Evolutionary conservation across 2,329 filamentous ascomycete species (phyloP), one percentile per base, ranked within the genome.

Genomic region (Cercospora zeina): DNA sequence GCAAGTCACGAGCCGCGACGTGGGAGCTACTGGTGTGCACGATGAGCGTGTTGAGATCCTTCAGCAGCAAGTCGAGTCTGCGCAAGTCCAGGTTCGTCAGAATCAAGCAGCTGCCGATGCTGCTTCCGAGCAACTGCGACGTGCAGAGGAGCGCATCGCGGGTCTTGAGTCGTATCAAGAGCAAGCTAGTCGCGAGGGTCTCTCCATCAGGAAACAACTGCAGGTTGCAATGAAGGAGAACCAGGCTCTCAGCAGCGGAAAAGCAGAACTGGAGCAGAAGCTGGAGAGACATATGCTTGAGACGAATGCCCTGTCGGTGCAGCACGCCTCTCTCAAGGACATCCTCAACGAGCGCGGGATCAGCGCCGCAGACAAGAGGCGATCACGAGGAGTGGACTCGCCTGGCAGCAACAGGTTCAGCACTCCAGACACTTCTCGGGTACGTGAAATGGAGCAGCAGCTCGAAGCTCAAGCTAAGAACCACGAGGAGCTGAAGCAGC

Each of bases 161-260:
- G 95, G 95, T 6, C 83, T 99, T 3, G 95, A 99, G 76, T 91
- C 92, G 30, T 97, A 97, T 75, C 95, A 99, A 77, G 95, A 99
- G 74, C 95, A 99, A 77, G 89, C 93, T 3, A 97, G 93, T 76
- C 86, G 95, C 49, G 96, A 99, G 76, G 92, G 92, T 54, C 87
- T 99, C 59, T 86, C 88, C 36, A 91, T 97, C 67, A 87, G 95
- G 59, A 88, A 95, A 73, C 93, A 97, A 73, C 83, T 99, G 58
- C 95, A 97, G 74, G 83, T 87, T 27, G 87, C 90, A 4, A 82
- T 96, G 75, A 89, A 88, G 67, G 93, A 99, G 62, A 87, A 89
- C 13, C 92, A 96, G 74, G 82, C 85, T n/a, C 81, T 96, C 27
- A 89, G 92, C 68, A 85, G 89, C 34, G 85, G 89, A 64, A 95